Percentiles rank a stretch among this genome's conserved stretches.
Evolutionary conservation across 1,139 yeast species (phyloP).

Genomic region (Suhomyces anneliseae): DNA sequence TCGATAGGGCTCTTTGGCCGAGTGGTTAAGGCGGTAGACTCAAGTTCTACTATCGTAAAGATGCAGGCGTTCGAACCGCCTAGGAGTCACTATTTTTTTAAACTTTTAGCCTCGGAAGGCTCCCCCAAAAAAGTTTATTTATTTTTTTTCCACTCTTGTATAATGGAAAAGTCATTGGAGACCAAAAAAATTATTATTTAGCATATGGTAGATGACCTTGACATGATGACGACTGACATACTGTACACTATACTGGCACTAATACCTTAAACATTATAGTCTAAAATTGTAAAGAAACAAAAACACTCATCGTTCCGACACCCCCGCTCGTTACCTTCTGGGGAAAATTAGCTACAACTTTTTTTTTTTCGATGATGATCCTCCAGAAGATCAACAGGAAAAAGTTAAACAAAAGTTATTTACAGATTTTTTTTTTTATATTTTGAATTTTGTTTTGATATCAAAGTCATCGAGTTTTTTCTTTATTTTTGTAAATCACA

Average conservation of each 20-base stretch:
- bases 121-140: background rate
- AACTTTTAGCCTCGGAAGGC: background rate
- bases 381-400: background rate
- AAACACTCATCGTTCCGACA: no score
- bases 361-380: background rate
- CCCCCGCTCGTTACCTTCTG: no score
- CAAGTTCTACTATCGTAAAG: conserved; percentile 13
- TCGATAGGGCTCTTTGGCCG: conserved; percentile 10
- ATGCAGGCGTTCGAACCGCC: conserved; percentile 13
- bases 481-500: no score
- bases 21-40: conserved; percentile 13
- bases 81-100: conserved; percentile 8
- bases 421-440: no score
- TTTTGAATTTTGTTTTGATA: no score
- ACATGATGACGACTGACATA: background rate
- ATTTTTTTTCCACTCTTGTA: no score
- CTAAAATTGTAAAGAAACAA: no score
- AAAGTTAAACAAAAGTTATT: no score
- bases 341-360: no score
- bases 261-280: no score
- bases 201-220: background rate
- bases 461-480: no score
- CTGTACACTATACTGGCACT: background rate
- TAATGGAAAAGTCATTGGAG: background rate
- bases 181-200: no score